Base-by-base conservation (phyloP, 2,329 filamentous ascomycete species). In the Aspergillus oerlinghausenensis region DNA sequence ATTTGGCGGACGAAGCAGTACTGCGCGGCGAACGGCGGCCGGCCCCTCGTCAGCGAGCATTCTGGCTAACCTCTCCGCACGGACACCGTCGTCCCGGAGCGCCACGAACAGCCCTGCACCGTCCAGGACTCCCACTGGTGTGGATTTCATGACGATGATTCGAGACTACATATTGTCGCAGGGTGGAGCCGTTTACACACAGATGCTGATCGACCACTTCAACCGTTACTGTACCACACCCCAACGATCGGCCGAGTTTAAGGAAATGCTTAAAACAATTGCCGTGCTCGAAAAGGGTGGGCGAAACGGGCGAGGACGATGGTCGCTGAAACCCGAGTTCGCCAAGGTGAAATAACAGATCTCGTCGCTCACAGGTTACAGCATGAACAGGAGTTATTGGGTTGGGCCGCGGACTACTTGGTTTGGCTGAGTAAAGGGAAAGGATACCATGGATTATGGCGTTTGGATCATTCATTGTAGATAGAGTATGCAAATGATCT, bases 171-270 rank as follows among this genome's bases (percentile, higher is more conserved):
- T 97, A 62, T 80, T 82, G 48, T 81, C 84, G 25, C 91, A 95
- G 55, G 89, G 89, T 9, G 92, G 92, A 3, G 82, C 84, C 35
- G 90, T 89, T 5, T 86, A 90, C 4, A 92, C 89, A 45, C 91
- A 95, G 76, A 87, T 91, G 80, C 75, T 97, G 48, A 88, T 96
- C 25, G 89, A 96, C 67, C 91, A 96, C 67, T 97, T 97, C 73
- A 90, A 92, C 72, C 84, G 84, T 14, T 89, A 86, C 66, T 96
- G 91, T 69, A 83, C 82, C 23, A 89, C 85, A 47, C 74, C 81
- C 26, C 82, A 84, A 59, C 83, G 89, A 59, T 88, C 87, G 52
- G 83, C 85, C 19, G 88, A 92, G 70, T 97, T 97, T 71, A 93
- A 92, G 74, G 81, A 84, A 65, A 91, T 91, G 64, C 76, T 97